Conservation (phyloP, 306 rosid genomes). For the Fragaria iinumae region DNA sequence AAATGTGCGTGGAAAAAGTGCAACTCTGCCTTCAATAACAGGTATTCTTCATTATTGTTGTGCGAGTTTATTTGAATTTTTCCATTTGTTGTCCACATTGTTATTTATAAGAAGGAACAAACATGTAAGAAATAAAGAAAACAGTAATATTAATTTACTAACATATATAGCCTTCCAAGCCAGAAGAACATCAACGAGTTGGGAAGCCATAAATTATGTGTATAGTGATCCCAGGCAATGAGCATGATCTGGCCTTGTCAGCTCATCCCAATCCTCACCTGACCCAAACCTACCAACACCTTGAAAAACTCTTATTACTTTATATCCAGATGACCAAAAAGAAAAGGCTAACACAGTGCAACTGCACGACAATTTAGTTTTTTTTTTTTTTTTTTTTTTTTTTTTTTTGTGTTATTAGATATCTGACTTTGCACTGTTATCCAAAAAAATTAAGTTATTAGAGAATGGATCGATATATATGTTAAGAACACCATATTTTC, state of each 20-base stretch:
- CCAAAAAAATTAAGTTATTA: background rate
- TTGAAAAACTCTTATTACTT: background rate
- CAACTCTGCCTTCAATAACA: conserved; percentile 92
- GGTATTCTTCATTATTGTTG: conserved; percentile 38
- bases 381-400: too few species aligned
- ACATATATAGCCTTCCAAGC: background rate
- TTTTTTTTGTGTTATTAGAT: background rate
- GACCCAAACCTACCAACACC: background rate
- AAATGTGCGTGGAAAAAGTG: conserved; percentile 98
- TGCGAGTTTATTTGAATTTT: background rate
- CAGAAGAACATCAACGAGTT: background rate
- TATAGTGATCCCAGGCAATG: background rate
- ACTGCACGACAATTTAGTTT: background rate
- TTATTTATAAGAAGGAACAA: background rate
- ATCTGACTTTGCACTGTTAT: background rate
- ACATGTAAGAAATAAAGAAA: background rate
- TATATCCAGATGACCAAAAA: background rate
- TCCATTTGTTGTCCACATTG: background rate
- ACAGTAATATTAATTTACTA: background rate
- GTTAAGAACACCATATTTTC: background rate
- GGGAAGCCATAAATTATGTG: background rate
- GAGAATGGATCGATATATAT: background rate
- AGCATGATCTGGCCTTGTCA: background rate
- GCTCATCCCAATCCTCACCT: background rate
- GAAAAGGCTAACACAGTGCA: background rate